Conservation (phyloP, 140 eudicot genomes). For the Erigeron philadelphicus region DNA sequence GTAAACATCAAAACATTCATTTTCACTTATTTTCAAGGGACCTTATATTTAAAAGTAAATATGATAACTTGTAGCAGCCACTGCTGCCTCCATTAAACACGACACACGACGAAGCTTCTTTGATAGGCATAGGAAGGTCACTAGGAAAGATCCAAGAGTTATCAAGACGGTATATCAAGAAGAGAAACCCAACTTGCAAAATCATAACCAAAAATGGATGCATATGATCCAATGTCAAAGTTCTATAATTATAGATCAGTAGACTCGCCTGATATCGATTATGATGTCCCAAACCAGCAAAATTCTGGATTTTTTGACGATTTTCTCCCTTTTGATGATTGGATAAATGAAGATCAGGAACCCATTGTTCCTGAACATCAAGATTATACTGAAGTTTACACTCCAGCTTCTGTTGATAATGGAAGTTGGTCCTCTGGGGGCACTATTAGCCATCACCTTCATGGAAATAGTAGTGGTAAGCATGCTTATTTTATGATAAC, state of each 20-base stretch:
- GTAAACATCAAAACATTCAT: slow-evolving; percentile 23
- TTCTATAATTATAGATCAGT: slow-evolving; percentile 28
- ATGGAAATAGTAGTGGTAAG: slow-evolving; percentile 38
- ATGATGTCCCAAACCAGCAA: slow-evolving; percentile 30
- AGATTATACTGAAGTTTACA: slow-evolving; percentile 26
- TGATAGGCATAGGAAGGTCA: slow-evolving; percentile 37
- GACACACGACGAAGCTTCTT: slow-evolving; percentile 50
- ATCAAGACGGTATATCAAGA: slow-evolving; percentile 21
- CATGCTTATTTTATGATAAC: slow-evolving; percentile 17
- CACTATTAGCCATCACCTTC: slow-evolving; percentile 33
- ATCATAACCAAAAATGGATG: slow-evolving; percentile 29
- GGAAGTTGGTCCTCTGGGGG: slow-evolving; percentile 27
- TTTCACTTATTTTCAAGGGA: slow-evolving; percentile 23
- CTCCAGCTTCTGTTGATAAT: slow-evolving; percentile 24
- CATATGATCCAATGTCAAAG: slow-evolving; percentile 28
- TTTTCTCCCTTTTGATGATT: slow-evolving; percentile 38
- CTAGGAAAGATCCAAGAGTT: slow-evolving; percentile 31
- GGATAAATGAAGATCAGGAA: slow-evolving; percentile 39
- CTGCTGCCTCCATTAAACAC: slow-evolving; percentile 31
- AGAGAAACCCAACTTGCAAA: slow-evolving; percentile 21
- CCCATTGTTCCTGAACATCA: slow-evolving; percentile 37
- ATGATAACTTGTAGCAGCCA: slow-evolving; percentile 22
- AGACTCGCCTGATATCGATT: slow-evolving; percentile 33
- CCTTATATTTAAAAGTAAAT: slow-evolving; percentile 3
- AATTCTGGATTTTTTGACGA: slow-evolving; percentile 41